Conservation (phyloP, 306 rosid genomes). For the Corylus avellana region DNA sequence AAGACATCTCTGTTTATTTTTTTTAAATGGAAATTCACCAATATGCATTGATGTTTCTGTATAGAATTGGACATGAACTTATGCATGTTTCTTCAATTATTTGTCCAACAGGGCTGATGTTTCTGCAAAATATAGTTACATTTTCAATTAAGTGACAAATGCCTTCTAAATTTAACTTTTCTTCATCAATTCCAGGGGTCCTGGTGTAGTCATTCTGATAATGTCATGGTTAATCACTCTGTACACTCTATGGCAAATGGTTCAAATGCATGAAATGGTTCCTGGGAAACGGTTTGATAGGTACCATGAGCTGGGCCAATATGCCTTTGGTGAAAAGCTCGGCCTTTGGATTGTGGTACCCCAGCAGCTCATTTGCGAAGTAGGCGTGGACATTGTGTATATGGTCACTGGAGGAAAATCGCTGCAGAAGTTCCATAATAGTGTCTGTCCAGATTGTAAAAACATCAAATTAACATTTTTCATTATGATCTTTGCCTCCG, state of each 20-base stretch:
- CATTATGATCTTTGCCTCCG: conserved; percentile 64
- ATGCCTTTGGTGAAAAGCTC: conserved; percentile 61
- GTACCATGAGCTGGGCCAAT: conserved; percentile 60
- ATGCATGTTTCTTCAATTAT: too few relatives aligned
- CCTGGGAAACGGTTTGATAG: conserved; percentile 60
- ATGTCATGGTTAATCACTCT: conserved; percentile 60
- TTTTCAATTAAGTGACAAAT: not conserved
- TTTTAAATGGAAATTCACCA: too few relatives aligned
- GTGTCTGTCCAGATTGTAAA: conserved; percentile 34
- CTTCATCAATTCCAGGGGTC: conserved; percentile 59
- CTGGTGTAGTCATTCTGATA: conserved; percentile 60
- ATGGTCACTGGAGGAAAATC: conserved; percentile 68
- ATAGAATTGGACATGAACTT: too few relatives aligned
- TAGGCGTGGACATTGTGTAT: conserved; percentile 48
- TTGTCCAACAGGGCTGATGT: too few relatives aligned
- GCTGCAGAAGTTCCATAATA: conserved; percentile 47
- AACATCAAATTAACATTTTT: conserved; percentile 42
- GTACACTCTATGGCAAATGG: conserved; percentile 72
- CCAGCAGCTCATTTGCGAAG: conserved; percentile 54
- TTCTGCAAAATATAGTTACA: too few relatives aligned
- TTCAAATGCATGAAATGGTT: conserved; percentile 66
- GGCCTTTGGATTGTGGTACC: conserved; percentile 68
- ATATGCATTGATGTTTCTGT: too few relatives aligned
- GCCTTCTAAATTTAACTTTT: not conserved
- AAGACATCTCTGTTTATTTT: not conserved